Percentiles rank a stretch among this genome's conserved stretches.
Conservation (phyloP, 306 rosid species). For the Vigna hirtella region DNA sequence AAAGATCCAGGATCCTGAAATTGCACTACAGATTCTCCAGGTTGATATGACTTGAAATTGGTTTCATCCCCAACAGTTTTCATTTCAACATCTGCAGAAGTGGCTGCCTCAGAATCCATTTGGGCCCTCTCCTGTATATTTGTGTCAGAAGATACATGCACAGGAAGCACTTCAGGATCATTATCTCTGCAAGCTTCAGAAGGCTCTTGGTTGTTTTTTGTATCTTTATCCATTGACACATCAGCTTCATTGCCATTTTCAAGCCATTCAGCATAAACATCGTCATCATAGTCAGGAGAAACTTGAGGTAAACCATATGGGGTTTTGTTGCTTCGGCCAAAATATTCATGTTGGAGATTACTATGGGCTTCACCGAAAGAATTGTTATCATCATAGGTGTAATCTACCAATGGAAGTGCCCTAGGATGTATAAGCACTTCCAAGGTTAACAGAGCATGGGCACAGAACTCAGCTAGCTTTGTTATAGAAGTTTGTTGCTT, state of each 20-base stretch:
- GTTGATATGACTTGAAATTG: slow-evolving; percentile 41
- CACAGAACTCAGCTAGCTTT: slow-evolving; percentile 78
- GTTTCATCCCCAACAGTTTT: slow-evolving; percentile 45
- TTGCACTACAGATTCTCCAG: slow-evolving; percentile 32
- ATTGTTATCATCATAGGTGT: slow-evolving; percentile 38
- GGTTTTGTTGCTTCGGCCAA: slow-evolving; percentile 35
- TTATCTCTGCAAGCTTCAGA: slow-evolving; percentile 39
- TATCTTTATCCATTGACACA: slow-evolving; percentile 44
- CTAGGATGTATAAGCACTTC: slow-evolving; percentile 95
- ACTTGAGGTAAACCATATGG: slow-evolving; percentile 49
- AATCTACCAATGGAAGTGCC: slow-evolving; percentile 67
- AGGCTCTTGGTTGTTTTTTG: slow-evolving; percentile 41
- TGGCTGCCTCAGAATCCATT: slow-evolving; percentile 34
- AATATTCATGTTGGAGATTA: slow-evolving; percentile 43
- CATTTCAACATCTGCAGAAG: slow-evolving; percentile 47
- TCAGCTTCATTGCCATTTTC: slow-evolving; percentile 51
- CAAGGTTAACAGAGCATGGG: slow-evolving; percentile 80
- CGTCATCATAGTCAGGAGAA: slow-evolving; percentile 48
- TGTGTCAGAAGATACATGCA: slow-evolving; percentile 38
- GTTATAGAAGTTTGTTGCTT: slow-evolving; percentile 74
- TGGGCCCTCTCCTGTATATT: slow-evolving; percentile 43
- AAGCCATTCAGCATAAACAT: slow-evolving; percentile 59
- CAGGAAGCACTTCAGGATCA: slow-evolving; percentile 35
- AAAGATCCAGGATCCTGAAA: slow-evolving; percentile 43
- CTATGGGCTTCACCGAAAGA: slow-evolving; percentile 39